Base-by-base conservation (phyloP, 331 rosid species). In the Pyrus hybrid region DNA sequence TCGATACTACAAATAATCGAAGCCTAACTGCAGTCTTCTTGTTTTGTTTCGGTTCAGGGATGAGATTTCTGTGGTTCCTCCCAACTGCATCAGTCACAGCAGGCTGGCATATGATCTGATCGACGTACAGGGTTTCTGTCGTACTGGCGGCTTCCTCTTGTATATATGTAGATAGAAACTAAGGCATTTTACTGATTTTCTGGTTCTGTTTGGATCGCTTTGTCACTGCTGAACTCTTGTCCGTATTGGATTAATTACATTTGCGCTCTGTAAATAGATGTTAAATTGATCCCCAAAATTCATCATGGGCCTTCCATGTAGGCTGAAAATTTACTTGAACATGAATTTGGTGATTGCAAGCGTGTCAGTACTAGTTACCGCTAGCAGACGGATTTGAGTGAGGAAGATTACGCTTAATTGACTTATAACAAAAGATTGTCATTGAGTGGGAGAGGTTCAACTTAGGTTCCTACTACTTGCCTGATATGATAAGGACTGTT, bases 101-200 rank as follows among this genome's bases (percentile, higher is more conserved):
- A 43, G 63, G 78, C 68, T 28, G 65, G 68, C 69, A 25, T 43
- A 53, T n/a, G 32, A 65, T 32, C 28, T 79, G 80, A 60, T 68
- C 45, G 22, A 54, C 51, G 16, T 10, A 56, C 65, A 70, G 79
- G 64, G 72, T 70, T 66, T 75, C 25, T 68, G 73, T 72, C 60
- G 21, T 47, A 26, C 30, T 63, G 20, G 0, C 13, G 13, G 54
- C 51, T n/a, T 67, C 71, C 65, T 70, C 68, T 20, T 75, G 54
- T 65, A 68, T 35, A 75, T 73, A 20, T 74, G 70, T 72, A 25
- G 49, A 53, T 60, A 16, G 69, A n/a, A 43, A 54, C 29, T 58
- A 67, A 28, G 67, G 62, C 67, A 14, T 49, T 68, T 71, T 35
- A 71, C 68, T 45, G 69, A 54, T 63, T 23, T 69, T 72, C 41